A percentile compares a stretch with the other conserved stretches of the same genome.
phyloP scores from a whole-genome alignment of 2,329 filamentous ascomycete genomes.

The Nigrospora osmanthi region DNA sequence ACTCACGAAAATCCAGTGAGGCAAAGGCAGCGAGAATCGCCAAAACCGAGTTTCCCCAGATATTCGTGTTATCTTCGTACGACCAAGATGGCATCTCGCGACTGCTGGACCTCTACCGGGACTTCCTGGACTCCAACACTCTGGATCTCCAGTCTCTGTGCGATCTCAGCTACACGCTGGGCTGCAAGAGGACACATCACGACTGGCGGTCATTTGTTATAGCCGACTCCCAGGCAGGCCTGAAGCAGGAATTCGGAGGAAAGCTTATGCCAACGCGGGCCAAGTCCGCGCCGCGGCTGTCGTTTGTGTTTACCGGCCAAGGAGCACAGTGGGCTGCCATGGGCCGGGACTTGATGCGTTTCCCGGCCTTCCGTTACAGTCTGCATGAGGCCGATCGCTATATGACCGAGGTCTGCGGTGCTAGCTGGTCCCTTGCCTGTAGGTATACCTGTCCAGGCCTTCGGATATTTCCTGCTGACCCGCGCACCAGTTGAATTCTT shows the following conservation, averaged over 20 bases:
- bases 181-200: neutral
- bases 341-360: constrained; percentile 24
- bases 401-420: constrained; percentile 9
- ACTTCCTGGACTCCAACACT: neutral
- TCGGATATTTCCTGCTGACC: neutral
- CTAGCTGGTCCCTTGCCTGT: constrained; percentile 11
- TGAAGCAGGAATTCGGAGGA: neutral
- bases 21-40: neutral
- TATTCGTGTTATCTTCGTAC: neutral
- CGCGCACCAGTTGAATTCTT: constrained; percentile 21
- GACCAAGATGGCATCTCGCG: neutral
- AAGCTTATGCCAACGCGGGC: constrained; percentile 1
- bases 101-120: neutral
- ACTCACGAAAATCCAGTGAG: neutral
- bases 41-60: neutral
- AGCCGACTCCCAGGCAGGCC: neutral
- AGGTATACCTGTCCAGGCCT: neutral
- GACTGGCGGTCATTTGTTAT: neutral
- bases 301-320: constrained; percentile 25
- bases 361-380: constrained; percentile 16
- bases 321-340: constrained; percentile 28
- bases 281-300: constrained; percentile 10
- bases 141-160: neutral
- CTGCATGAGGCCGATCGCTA: constrained; percentile 16
- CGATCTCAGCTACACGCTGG: neutral